Base-by-base conservation (phyloP, 2,329 filamentous ascomycete species). In the Fusarium nematophilum region DNA sequence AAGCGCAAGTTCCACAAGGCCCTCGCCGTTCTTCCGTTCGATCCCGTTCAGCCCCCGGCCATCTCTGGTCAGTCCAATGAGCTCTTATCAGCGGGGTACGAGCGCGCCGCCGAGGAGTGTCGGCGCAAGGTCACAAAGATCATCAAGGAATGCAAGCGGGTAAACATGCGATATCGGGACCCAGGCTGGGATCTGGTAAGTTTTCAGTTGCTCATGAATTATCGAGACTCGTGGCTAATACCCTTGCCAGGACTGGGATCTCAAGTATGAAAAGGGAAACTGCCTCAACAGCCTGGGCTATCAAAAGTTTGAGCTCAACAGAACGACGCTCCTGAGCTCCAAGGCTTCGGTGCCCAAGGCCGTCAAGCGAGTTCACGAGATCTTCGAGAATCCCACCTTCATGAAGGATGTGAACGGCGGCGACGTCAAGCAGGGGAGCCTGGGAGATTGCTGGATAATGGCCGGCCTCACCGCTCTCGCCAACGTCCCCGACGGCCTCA, bases 401-500 rank as follows among this genome's bases (percentile, higher is more conserved):
- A 77, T 86, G 75, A 74, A 78, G 44, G 87, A 86, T 44, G 79
- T 91, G 53, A 86, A 87, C 63, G 87, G 89, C 10, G 86, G 87
- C 52, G 91, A 95, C 71, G 86, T 93, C 54, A 90, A 91, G 68
- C 91, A 95, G 69, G 91, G 91, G 3, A 83, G 82, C 33, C 83
- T 90, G 30, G 91, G 91, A n/a, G 86, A 94, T 69, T 95, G 91
- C 76, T 94, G 91, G 90, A 84, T 93, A 46, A 88, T 95, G 75
- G 90, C 91, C 6, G 89, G 89, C 17, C 76, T 96, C 23, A 92
- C 89, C 26, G 91, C 91, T 0, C 80, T 96, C 64, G 88, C 88
- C 26, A 92, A 91, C 59, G 89, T 91, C 57, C 79, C 88, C 39
- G 86, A 83, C 2, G 81, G 90, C 11, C 87, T 96, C 48, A 83